These are phyloP conservation scores for Lunularia cruciata DNA, from an alignment of 225 moss, liverwort and hornwort species.

Conservation along the genomic window DNA sequence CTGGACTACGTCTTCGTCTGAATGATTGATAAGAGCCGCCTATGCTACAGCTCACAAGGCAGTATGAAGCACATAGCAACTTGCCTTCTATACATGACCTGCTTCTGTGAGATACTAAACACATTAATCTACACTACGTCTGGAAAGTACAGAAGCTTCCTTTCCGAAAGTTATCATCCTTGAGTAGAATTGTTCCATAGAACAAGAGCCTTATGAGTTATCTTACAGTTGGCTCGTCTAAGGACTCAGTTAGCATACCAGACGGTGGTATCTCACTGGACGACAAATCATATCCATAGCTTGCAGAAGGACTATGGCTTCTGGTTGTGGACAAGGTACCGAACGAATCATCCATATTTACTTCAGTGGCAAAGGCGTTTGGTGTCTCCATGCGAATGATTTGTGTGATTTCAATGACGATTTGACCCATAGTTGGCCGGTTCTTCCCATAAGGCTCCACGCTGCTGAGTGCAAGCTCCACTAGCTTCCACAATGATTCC, in stretches of 20 bases:
- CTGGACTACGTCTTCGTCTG: too few relatives aligned
- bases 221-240: constrained; percentile 21
- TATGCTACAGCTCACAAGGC: neutral
- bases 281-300: constrained; percentile 29
- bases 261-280: constrained; percentile 29
- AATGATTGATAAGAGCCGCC: neutral
- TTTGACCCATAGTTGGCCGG: constrained; percentile 55
- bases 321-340: constrained; percentile 8
- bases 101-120: neutral
- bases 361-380: neutral
- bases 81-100: constrained; percentile 5
- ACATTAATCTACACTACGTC: neutral
- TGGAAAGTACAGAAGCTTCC: neutral
- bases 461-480: constrained; percentile 56
- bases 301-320: constrained; percentile 22
- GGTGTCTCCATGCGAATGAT: constrained; percentile 32
- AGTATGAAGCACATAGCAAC: too few relatives aligned
- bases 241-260: constrained; percentile 26
- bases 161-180: neutral
- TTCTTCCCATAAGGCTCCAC: constrained; percentile 46
- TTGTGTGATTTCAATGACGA: constrained; percentile 41
- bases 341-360: constrained; percentile 10
- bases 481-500: constrained; percentile 44
- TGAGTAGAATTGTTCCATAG: neutral
- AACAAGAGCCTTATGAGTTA: neutral